These are phyloP conservation scores for Fusarium hostae DNA, from an alignment of 2,329 filamentous ascomycete genomes.

Conservation along the genomic window DNA sequence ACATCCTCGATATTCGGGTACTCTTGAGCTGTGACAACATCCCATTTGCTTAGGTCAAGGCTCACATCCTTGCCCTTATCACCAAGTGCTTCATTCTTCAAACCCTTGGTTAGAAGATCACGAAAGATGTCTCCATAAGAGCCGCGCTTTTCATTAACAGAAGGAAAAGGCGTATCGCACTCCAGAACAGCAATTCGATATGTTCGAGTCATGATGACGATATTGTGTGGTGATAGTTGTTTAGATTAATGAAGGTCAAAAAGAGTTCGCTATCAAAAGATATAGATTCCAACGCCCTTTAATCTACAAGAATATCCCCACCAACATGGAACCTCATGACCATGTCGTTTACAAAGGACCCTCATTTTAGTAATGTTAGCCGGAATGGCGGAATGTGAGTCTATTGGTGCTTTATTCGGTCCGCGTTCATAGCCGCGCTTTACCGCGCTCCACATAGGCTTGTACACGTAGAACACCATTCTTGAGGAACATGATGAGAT, in stretches of 20 bases:
- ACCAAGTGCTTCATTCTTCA: slow-evolving; percentile 37
- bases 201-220: slow-evolving; percentile 34
- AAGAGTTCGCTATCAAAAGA: background rate
- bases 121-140: slow-evolving; percentile 49
- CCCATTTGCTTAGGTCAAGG: slow-evolving; percentile 45
- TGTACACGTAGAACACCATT: background rate
- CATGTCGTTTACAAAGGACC: background rate
- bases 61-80: slow-evolving; percentile 29
- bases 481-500: too few species aligned
- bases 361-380: slow-evolving; percentile 19
- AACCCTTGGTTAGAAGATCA: slow-evolving; percentile 41
- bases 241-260: background rate
- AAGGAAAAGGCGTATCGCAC: slow-evolving; percentile 48
- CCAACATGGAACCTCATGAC: slow-evolving; percentile 12
- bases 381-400: slow-evolving; percentile 34
- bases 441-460: slow-evolving; percentile 38
- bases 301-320: background rate
- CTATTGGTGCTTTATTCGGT: slow-evolving; percentile 29
- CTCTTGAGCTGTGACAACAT: slow-evolving; percentile 45
- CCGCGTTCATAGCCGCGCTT: slow-evolving; percentile 34
- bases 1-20: slow-evolving; percentile 45
- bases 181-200: slow-evolving; percentile 47
- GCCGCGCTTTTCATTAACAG: slow-evolving; percentile 42
- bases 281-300: slow-evolving; percentile 7
- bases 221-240: too few species aligned